Evolutionary conservation across 2,329 filamentous ascomycete genomes (phyloP).

Genomic region (Magnaporthiopsis incrustans): DNA sequence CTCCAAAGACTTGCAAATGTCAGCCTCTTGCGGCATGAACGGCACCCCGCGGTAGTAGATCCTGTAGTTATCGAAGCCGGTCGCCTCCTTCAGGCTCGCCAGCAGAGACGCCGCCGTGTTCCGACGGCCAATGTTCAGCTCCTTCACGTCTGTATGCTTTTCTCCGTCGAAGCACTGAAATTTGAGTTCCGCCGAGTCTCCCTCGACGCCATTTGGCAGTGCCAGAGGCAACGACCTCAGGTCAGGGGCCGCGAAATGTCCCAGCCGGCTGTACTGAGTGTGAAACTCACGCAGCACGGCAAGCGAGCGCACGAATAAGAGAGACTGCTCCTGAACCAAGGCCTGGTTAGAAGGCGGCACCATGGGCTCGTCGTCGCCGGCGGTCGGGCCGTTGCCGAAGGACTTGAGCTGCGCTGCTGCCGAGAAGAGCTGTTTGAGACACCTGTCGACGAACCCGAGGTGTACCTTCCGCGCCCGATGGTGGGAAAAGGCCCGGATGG

Average conservation of each 20-base stretch:
- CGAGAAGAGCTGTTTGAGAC: constrained; percentile 59
- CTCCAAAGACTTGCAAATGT: constrained; percentile 53
- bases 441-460: constrained; percentile 63
- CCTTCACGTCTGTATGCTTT: constrained; percentile 49
- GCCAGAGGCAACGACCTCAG: constrained; percentile 44
- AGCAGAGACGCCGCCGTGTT: constrained; percentile 66
- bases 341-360: constrained; percentile 38
- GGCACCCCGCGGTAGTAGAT: constrained; percentile 62
- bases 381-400: constrained; percentile 32
- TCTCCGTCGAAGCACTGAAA: constrained; percentile 67
- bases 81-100: constrained; percentile 57
- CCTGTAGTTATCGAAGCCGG: constrained; percentile 68
- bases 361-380: constrained; percentile 45
- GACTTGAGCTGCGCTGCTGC: constrained; percentile 51
- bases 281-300: constrained; percentile 61
- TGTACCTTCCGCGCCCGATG: constrained; percentile 51
- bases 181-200: constrained; percentile 57
- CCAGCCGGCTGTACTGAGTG: constrained; percentile 52
- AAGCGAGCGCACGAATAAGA: constrained; percentile 61
- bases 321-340: constrained; percentile 46
- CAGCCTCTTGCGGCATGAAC: constrained; percentile 52
- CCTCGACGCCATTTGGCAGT: constrained; percentile 45
- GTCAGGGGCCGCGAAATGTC: constrained; percentile 52
- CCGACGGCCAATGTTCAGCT: constrained; percentile 57
- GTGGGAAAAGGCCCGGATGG: constrained; percentile 41